Evolutionary conservation across 2,329 filamentous ascomycete species (phyloP).

Genomic region (Colletotrichum sp.): DNA sequence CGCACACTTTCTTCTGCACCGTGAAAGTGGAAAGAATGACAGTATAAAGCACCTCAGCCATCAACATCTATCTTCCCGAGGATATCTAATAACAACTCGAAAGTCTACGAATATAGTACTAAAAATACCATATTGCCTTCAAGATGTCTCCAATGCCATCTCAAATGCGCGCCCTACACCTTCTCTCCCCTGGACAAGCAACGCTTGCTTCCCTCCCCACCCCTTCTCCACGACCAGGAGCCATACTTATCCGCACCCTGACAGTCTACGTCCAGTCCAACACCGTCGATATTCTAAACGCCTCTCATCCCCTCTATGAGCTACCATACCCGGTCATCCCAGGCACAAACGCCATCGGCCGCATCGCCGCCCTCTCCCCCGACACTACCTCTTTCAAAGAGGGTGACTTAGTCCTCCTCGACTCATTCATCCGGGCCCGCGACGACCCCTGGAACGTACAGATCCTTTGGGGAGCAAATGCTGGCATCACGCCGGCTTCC

Average conservation of each 20-base stretch:
- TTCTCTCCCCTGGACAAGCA: neutral
- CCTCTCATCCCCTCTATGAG: neutral
- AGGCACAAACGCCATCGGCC: neutral
- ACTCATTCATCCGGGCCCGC: neutral
- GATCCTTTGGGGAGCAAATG: neutral
- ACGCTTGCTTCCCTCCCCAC: neutral
- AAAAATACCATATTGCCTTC: accelerated
- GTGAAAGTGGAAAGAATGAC: neutral
- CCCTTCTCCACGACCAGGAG: neutral
- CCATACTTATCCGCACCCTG: neutral
- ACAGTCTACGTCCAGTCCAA: neutral
- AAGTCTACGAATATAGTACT: neutral
- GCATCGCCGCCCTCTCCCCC: neutral
- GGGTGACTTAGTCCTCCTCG: neutral
- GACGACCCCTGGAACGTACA: neutral
- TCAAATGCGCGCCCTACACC: neutral
- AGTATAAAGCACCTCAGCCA: neutral
- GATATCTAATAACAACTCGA: accelerated
- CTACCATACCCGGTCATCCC: neutral
- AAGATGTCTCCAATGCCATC: neutral
- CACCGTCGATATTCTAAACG: neutral
- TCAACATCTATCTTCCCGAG: neutral
- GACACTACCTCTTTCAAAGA: neutral
- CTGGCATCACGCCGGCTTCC: neutral
- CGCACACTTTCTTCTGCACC: accelerated